Percentiles rank a stretch among this genome's conserved stretches.
Evolutionary conservation across 2,329 filamentous ascomycete genomes (phyloP).

Genomic region (Escovopsis sp.): DNA sequence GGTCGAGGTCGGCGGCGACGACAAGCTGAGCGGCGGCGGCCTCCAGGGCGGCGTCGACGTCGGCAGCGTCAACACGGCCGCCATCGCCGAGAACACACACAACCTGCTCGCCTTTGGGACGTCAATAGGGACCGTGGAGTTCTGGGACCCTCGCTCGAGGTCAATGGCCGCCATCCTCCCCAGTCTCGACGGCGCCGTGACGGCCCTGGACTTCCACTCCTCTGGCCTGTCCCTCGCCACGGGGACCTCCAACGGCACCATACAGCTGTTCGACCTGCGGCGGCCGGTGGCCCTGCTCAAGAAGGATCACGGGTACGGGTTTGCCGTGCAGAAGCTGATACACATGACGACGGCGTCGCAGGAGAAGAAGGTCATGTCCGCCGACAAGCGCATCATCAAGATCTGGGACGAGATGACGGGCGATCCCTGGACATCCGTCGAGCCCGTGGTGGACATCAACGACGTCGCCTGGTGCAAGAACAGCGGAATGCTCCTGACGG

Average conservation of each 20-base stretch:
- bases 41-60: slow-evolving; percentile 77
- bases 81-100: slow-evolving; percentile 78
- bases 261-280: slow-evolving; percentile 84
- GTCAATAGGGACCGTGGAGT: slow-evolving; percentile 86
- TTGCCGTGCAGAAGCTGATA: slow-evolving; percentile 73
- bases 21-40: slow-evolving; percentile 47
- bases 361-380: slow-evolving; percentile 76
- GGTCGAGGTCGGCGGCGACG: slow-evolving; percentile 76
- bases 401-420: slow-evolving; percentile 80
- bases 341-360: slow-evolving; percentile 57
- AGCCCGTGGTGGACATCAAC: slow-evolving; percentile 89
- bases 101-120: slow-evolving; percentile 89
- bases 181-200: slow-evolving; percentile 58
- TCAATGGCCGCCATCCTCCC: slow-evolving; percentile 66
- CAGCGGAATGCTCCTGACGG: slow-evolving; percentile 88
- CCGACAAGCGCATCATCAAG: slow-evolving; percentile 94
- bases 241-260: slow-evolving; percentile 74
- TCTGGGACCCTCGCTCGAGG: slow-evolving; percentile 84
- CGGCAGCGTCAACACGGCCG: slow-evolving; percentile 74
- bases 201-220: slow-evolving; percentile 71
- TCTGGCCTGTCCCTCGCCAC: slow-evolving; percentile 76
- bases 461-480: slow-evolving; percentile 85
- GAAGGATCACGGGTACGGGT: slow-evolving; percentile 94
- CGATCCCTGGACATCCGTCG: slow-evolving; percentile 86
- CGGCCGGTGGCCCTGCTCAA: slow-evolving; percentile 72